These are phyloP conservation scores for Pisolithus orientalis DNA, from an alignment of 768 basidiomycete species.

Conservation along the genomic window DNA sequence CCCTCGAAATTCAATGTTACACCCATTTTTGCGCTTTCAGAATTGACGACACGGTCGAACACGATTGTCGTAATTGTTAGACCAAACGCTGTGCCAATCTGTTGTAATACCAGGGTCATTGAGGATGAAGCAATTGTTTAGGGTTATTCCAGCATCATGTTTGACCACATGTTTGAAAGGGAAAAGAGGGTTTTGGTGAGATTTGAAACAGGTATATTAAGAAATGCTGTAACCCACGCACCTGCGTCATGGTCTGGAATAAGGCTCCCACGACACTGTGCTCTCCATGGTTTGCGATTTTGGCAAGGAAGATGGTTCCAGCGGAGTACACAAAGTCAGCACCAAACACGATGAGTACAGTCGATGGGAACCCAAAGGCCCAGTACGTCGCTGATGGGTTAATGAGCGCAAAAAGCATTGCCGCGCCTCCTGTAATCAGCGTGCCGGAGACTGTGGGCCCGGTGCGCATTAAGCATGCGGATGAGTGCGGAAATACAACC, in stretches of 20 bases:
- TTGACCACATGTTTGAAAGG: too few relatives aligned
- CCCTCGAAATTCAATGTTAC: constrained; percentile 23
- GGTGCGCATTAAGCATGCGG: background rate
- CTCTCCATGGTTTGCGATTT: constrained; percentile 57
- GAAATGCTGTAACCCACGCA: constrained; percentile 16
- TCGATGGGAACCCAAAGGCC: constrained; percentile 71
- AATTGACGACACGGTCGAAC: constrained; percentile 45
- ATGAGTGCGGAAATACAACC: background rate
- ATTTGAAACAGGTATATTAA: background rate
- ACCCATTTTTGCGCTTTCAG: constrained; percentile 26
- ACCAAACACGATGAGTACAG: constrained; percentile 60
- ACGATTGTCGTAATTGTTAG: constrained; percentile 69
- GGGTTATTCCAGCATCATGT: too few relatives aligned
- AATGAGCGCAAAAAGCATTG: constrained; percentile 65
- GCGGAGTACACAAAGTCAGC: constrained; percentile 72
- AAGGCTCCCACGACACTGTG: constrained; percentile 72
- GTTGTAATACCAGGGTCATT: background rate
- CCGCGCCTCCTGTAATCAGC: constrained; percentile 48
- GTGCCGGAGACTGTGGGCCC: constrained; percentile 43
- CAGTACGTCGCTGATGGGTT: constrained; percentile 53
- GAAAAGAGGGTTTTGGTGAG: background rate
- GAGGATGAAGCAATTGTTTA: too few relatives aligned
- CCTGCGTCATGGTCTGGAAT: constrained; percentile 77
- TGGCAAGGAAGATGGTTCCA: constrained; percentile 71
- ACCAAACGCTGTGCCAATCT: constrained; percentile 68